Base-by-base conservation (phyloP, 257 asterid genomes). In the Gentiana straminea region DNA sequence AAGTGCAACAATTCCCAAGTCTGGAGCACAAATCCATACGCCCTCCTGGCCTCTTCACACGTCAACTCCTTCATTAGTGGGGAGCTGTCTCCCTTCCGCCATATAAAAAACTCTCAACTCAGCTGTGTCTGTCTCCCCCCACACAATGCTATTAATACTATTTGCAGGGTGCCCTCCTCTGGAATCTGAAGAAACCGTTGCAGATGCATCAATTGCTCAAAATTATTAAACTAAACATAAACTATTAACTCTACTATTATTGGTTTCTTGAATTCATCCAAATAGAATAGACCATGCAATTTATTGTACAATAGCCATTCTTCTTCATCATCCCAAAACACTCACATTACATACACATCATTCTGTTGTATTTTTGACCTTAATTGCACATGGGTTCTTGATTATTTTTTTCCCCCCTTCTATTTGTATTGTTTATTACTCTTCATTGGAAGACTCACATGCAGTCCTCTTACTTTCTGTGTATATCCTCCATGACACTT, bases 381-480 rank as follows among this genome's bases (percentile, higher is more conserved):
- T 49, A 54, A 45, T 59, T 10, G 70, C 77, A 70, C 69, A 76
- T 76, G 86, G 67, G 69, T 67, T 70, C 80, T 75, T 72, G 67
- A 43, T 61, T 62, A 69, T 65, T 52, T 67, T 37, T 57, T 55
- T 55, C 50, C 58, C 55, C 49, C 12, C 61, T 39, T 8, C 35
- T 46, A 3, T 13, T 37, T 62, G 13, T 59, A 37, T 46, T 33
- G 51, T 55, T 48, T 52, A 64, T 53, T 51, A 3, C 24, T 64
- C 51, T 10, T 54, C 11, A 57, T 41, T 41, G 46, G 46, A 41
- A 51, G 37, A 51, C 51, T 75, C 89, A 78, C 88, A 78, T 79
- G 86, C 75, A 54, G 64, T 75, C 78, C 82, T 78, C 77, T 67
- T 41, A 59, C 74, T 60, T 75, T 51, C 66, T 74, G 70, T 75